Conservation (phyloP, 805 yeast genomes). For the Schwanniomyces polymorphus region DNA sequence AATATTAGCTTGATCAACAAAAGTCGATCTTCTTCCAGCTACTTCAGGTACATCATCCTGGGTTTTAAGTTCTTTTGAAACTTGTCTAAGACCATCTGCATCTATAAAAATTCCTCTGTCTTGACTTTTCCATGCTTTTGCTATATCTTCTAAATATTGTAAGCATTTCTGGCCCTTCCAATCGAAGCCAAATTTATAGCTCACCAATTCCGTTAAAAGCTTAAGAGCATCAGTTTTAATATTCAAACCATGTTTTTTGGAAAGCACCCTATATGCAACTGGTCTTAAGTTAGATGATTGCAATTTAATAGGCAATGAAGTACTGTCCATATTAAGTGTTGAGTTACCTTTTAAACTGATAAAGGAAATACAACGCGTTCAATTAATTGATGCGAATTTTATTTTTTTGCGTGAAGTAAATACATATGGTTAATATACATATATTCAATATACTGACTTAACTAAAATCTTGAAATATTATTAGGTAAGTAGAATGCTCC, state of each 20-base stretch:
- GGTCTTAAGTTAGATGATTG: slow-evolving; percentile 87
- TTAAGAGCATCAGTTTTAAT: slow-evolving; percentile 82
- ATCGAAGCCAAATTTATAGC: slow-evolving; percentile 75
- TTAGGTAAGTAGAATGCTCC: not conserved
- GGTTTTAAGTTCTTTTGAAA: slow-evolving; percentile 54
- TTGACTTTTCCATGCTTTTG: slow-evolving; percentile 82
- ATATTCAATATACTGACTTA: not conserved
- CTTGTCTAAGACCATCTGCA: slow-evolving; percentile 63
- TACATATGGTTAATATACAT: not conserved
- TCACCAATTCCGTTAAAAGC: slow-evolving; percentile 71
- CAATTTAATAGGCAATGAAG: slow-evolving; percentile 65
- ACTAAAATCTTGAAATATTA: not conserved
- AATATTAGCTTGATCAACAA: slow-evolving; percentile 13
- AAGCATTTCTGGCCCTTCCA: slow-evolving; percentile 76
- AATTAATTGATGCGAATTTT: not conserved
- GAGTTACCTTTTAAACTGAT: not conserved
- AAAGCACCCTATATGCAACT: slow-evolving; percentile 81
- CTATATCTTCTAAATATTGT: slow-evolving; percentile 71
- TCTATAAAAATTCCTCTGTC: slow-evolving; percentile 86
- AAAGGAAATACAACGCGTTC: not conserved
- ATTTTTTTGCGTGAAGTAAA: not conserved
- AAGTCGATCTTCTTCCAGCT: slow-evolving; percentile 19
- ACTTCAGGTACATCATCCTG: slow-evolving; percentile 2
- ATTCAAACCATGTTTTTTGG: slow-evolving; percentile 91
- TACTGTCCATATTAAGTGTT: slow-evolving; percentile 2